These are phyloP conservation scores for Tephrocybe sp. DNA, from an alignment of 768 basidiomycete genomes.

Conservation along the genomic window DNA sequence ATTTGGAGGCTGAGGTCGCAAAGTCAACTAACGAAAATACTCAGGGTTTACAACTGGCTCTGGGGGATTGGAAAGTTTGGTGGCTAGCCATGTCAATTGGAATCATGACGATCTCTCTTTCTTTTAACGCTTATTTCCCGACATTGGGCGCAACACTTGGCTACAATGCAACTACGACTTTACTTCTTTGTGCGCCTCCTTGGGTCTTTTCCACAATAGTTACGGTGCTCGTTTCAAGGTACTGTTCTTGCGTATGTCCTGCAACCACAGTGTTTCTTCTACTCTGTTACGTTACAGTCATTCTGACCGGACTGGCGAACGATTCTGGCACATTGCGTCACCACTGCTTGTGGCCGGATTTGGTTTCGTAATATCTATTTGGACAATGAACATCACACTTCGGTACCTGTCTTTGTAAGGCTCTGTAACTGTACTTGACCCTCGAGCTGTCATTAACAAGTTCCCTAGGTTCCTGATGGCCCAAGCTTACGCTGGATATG, in stretches of 20 bases:
- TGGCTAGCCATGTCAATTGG: slow-evolving; percentile 67
- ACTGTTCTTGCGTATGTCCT: slow-evolving; percentile 23
- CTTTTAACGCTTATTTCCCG: slow-evolving; percentile 81
- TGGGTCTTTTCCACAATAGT: slow-evolving; percentile 64
- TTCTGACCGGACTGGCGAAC: slow-evolving; percentile 74
- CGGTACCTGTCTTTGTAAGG: slow-evolving; percentile 71
- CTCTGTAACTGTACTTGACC: background rate
- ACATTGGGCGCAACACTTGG: slow-evolving; percentile 74
- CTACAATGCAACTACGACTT: slow-evolving; percentile 58
- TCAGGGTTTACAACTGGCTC: slow-evolving; percentile 56
- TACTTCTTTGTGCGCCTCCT: slow-evolving; percentile 79
- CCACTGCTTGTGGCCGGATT: slow-evolving; percentile 63
- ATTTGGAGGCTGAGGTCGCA: background rate
- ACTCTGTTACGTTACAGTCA: slow-evolving; percentile 40
- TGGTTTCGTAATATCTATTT: slow-evolving; percentile 71
- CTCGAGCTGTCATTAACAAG: background rate
- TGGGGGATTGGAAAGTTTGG: slow-evolving; percentile 85
- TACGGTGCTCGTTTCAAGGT: slow-evolving; percentile 52
- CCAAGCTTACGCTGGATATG: slow-evolving; percentile 71
- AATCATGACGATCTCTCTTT: slow-evolving; percentile 58
- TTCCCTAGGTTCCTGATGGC: slow-evolving; percentile 65
- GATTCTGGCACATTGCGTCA: slow-evolving; percentile 64
- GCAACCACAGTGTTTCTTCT: background rate
- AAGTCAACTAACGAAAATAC: slow-evolving; percentile 19
- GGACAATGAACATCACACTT: slow-evolving; percentile 64